Conservation (phyloP, 768 basidiomycete genomes). For the Kwoniella sp. region DNA sequence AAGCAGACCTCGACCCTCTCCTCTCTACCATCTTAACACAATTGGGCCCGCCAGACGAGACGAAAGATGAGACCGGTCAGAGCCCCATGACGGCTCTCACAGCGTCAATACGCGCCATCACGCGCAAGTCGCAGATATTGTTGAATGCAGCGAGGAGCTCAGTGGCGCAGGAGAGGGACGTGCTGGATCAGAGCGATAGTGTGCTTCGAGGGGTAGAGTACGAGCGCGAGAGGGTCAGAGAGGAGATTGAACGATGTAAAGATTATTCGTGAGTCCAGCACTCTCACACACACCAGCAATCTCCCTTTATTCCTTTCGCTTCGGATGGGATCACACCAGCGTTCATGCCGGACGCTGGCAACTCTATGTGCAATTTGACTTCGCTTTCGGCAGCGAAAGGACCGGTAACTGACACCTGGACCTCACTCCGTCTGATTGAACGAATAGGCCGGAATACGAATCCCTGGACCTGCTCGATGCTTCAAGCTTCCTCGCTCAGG, state of each 20-base stretch:
- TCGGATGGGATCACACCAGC: background rate
- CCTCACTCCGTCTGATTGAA: too few relatives aligned
- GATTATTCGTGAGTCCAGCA: conserved; percentile 41
- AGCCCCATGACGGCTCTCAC: conserved; percentile 28
- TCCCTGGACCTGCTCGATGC: conserved; percentile 31
- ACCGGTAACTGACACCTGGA: background rate
- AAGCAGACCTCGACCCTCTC: conserved; percentile 28
- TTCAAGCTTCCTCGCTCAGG: conserved; percentile 22
- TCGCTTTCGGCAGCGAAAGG: conserved; percentile 6
- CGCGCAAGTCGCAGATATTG: conserved; percentile 35
- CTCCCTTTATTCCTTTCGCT: too few relatives aligned
- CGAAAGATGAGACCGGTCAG: background rate
- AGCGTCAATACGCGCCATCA: conserved; percentile 36
- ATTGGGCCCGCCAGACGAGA: conserved; percentile 8
- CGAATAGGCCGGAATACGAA: conserved; percentile 42
- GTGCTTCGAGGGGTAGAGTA: conserved; percentile 39
- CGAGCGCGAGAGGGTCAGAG: conserved; percentile 39
- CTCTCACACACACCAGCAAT: background rate
- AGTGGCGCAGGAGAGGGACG: conserved; percentile 33
- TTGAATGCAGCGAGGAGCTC: conserved; percentile 41
- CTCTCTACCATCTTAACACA: conserved; percentile 20
- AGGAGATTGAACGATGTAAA: conserved; percentile 46
- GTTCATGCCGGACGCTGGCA: background rate
- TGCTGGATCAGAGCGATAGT: conserved; percentile 39
- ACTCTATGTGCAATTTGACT: background rate